Evolutionary conservation across 768 basidiomycete species (phyloP).

Genomic region (Cyclocybe cylindracea): DNA sequence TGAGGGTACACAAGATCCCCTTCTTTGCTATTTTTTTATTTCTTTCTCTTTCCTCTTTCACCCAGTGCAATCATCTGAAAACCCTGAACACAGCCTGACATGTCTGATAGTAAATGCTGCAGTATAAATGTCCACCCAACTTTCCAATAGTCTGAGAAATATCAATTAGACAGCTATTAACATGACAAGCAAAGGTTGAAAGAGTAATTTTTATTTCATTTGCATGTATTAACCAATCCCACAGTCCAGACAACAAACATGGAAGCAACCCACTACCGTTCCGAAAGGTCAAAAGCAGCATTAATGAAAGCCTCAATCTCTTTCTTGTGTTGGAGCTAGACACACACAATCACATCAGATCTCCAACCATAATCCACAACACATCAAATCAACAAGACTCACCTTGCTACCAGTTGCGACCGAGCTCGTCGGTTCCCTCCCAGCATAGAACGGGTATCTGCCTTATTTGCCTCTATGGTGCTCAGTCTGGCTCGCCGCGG

Average conservation of each 20-base stretch:
- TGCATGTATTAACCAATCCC: too few species aligned
- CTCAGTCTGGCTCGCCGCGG: constrained; percentile 87
- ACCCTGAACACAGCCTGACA: too few species aligned
- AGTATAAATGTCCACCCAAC: too few species aligned
- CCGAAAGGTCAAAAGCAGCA: constrained; percentile 48
- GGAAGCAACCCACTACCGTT: constrained; percentile 10
- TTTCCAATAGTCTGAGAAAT: too few species aligned
- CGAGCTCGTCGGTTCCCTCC: constrained; percentile 89
- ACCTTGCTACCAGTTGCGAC: constrained; percentile 93
- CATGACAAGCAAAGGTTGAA: too few species aligned
- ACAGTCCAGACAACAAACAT: background rate
- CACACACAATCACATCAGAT: constrained; percentile 18
- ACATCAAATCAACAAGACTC: constrained; percentile 13
- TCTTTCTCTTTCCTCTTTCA: too few species aligned
- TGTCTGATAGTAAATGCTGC: too few species aligned
- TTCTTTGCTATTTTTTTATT: too few species aligned
- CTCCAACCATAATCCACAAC: background rate
- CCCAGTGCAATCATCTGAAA: too few species aligned
- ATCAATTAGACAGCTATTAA: too few species aligned
- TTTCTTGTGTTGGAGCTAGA: constrained; percentile 81
- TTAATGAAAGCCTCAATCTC: constrained; percentile 80
- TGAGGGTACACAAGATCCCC: too few species aligned
- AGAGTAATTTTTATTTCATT: too few species aligned
- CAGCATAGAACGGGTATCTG: constrained; percentile 91
- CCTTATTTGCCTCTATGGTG: constrained; percentile 91